phyloP scores from a whole-genome alignment of 2,329 filamentous ascomycete species.

The Talaromyces sp. region DNA sequence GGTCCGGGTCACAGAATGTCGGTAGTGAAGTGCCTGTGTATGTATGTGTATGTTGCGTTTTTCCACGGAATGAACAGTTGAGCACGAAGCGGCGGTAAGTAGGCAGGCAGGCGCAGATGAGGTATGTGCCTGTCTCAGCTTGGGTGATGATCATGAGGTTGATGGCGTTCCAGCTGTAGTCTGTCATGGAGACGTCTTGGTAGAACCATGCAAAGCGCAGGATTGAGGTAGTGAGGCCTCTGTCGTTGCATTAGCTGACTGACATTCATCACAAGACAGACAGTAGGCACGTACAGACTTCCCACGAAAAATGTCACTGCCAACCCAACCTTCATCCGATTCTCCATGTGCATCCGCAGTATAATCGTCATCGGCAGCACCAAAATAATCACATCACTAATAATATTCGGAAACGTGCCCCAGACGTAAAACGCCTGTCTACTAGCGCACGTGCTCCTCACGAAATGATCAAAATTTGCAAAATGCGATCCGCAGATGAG shows the following conservation, averaged over 20 bases:
- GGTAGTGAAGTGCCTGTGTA: background rate
- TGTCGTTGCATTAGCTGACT: background rate
- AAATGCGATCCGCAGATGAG: background rate
- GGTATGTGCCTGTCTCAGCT: background rate
- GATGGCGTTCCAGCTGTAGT: background rate
- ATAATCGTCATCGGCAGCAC: background rate
- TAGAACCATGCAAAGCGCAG: background rate
- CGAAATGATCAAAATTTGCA: background rate
- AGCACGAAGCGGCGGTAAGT: background rate
- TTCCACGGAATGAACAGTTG: background rate
- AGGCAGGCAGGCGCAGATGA: background rate
- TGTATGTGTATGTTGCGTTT: background rate
- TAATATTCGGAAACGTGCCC: slow-evolving; percentile 3
- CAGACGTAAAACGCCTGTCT: background rate
- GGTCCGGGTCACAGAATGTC: background rate
- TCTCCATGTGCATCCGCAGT: background rate
- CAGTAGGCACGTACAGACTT: background rate
- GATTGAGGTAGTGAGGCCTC: background rate
- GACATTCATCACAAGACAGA: background rate
- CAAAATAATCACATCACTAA: slow-evolving; percentile 4
- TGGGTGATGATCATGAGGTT: background rate
- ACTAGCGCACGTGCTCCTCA: background rate
- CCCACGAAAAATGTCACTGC: background rate
- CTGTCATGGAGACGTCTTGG: background rate
- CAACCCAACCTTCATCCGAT: slow-evolving; percentile 1